phyloP scores from a whole-genome alignment of 2,329 filamentous ascomycete genomes.

The Fusarium setosum region DNA sequence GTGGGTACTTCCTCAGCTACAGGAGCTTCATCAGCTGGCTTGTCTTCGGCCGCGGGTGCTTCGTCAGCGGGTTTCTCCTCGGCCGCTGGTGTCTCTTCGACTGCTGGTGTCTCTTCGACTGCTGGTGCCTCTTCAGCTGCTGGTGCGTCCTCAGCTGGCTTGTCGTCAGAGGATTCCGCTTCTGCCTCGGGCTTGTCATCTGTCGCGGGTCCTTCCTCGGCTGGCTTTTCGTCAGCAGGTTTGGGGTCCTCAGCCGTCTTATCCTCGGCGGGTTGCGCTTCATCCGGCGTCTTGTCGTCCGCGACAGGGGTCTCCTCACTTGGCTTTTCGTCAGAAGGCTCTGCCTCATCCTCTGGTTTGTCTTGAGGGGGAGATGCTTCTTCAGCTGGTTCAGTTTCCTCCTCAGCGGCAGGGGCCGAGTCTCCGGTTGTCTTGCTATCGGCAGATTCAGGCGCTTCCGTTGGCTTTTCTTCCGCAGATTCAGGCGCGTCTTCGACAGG shows the following conservation, averaged over 20 bases:
- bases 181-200: neutral
- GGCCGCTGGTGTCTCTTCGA: neutral
- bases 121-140: neutral
- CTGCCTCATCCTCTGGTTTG: slow-evolving; percentile 8
- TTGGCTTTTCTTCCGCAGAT: neutral
- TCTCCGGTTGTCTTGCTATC: neutral
- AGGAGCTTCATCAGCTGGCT: neutral
- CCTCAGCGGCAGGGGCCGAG: neutral
- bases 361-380: neutral
- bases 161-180: slow-evolving; percentile 5
- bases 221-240: slow-evolving; percentile 10
- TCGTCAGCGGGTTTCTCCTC: slow-evolving; percentile 12
- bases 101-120: neutral
- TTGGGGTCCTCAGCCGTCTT: neutral
- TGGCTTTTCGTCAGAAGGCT: neutral
- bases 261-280: neutral
- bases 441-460: neutral
- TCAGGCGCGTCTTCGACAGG: neutral
- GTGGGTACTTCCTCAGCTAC: slow-evolving; percentile 1
- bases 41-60: neutral
- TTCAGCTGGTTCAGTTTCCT: neutral
- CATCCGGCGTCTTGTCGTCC: slow-evolving; percentile 8
- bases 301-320: neutral
- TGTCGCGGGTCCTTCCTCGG: neutral
- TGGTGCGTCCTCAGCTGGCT: slow-evolving; percentile 6